Evolutionary conservation across 1,139 yeast genomes (phyloP).

Genomic region (Meyerozyma athensensis): DNA sequence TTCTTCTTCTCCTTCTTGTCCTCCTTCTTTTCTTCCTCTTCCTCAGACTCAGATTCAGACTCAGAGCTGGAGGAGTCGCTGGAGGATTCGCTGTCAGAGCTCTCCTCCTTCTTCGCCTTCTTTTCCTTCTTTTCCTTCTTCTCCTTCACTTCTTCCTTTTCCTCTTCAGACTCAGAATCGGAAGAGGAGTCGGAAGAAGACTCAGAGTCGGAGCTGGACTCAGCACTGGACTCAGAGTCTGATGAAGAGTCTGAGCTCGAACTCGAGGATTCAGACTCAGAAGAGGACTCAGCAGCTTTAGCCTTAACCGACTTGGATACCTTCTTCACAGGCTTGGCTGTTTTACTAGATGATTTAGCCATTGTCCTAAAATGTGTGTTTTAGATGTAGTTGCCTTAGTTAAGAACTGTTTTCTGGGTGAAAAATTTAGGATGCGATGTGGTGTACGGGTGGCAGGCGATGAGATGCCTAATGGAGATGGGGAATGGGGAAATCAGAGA

Average conservation of each 20-base stretch:
- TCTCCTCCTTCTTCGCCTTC: slow-evolving; percentile 19
- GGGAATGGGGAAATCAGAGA: slow-evolving; percentile 3
- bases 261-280: slow-evolving; percentile 15
- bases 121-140: slow-evolving; percentile 7
- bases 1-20: slow-evolving; percentile 7
- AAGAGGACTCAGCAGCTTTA: slow-evolving; percentile 18
- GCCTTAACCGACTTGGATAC: slow-evolving; percentile 26
- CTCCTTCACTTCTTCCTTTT: slow-evolving; percentile 16
- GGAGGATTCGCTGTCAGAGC: slow-evolving; percentile 14
- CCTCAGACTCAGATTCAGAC: slow-evolving; percentile 18
- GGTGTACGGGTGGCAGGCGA: slow-evolving; percentile 5
- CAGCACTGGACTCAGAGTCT: slow-evolving; percentile 11
- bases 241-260: no score
- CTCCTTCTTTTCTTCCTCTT: slow-evolving; percentile 11
- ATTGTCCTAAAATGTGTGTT: slow-evolving; percentile 13
- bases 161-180: slow-evolving; percentile 17
- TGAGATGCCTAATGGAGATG: slow-evolving; percentile 5
- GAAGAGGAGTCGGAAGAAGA: slow-evolving; percentile 17
- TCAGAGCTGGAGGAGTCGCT: slow-evolving; percentile 17
- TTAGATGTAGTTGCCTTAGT: slow-evolving; percentile 4
- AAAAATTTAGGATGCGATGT: slow-evolving; percentile 8
- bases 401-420: slow-evolving; percentile 7
- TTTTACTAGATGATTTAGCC: slow-evolving; percentile 29
- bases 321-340: slow-evolving; percentile 27
- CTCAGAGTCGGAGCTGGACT: slow-evolving; percentile 11